Evolutionary conservation across 306 rosid genomes (phyloP), one percentile per base, ranked within the genome.

Genomic region (Gastrolobium villosum): DNA sequence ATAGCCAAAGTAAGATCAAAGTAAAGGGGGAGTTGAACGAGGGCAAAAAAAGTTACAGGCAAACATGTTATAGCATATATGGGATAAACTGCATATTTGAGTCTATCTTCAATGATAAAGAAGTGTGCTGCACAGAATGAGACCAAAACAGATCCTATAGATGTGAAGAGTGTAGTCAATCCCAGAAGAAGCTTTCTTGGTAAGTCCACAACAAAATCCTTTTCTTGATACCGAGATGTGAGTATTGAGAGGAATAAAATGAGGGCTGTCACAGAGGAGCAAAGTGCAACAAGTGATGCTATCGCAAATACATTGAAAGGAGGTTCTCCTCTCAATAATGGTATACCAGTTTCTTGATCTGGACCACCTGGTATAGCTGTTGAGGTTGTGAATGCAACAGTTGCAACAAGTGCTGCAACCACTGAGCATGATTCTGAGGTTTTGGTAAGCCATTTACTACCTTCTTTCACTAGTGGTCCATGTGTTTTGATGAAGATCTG

Each of bases 381-480:
- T 14, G 89, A 84, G 4, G 91, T 87, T 30, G 91, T 76, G 85
- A 90, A 90, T 37, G 93, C 89, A 3, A 90, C 91, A 0, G 90
- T 74, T n/a, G 93, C 92, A 3, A 88, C 83, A 4, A 88, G 88
- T 3, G 88, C 88, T 5, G 92, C 96, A n/a, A 90, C 91, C 1
- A 90, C 68, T 15, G 96, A 84, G 84, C 85, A 88, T 10, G 91
- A 88, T 72, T 83, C 82, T 6, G 92, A 71, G 6, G 91, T 88
- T 75, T 44, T 85, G 7, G 79, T 70, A 2, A 90, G 85, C 94
- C 90, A 90, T 50, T 90, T 81, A 46, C 89, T 75, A 1, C 87
- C 88, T 6, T 86, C 86, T 49, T 84, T 82, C 61, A 60, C 84
- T 0, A 87, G 83, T 0, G 3, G 11, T 36, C 46, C 65, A 36